phyloP scores from a whole-genome alignment of 306 rosid genomes.

The Cercis canadensis region DNA sequence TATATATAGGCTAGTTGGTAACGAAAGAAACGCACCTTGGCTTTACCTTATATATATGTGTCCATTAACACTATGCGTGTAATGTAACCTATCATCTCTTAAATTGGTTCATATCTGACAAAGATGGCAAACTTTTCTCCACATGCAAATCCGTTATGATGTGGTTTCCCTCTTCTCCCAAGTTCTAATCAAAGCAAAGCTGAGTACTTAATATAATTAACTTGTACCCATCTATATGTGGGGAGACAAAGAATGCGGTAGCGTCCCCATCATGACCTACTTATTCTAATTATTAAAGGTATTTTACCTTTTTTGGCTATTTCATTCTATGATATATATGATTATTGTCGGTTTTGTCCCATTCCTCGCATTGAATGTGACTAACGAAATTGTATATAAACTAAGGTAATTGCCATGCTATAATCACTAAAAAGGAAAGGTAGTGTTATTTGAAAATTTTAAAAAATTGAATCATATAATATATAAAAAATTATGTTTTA shows the following conservation, averaged over 20 bases:
- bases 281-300: conserved; percentile 45
- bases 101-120: conserved; percentile 16
- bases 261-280: conserved; percentile 45
- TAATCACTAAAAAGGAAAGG: no score
- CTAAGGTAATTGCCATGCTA: no score
- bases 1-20: background rate
- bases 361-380: conserved; percentile 11
- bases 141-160: conserved; percentile 25
- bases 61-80: no score
- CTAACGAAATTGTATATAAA: no score
- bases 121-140: conserved; percentile 26
- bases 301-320: conserved; percentile 22
- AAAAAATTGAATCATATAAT: no score
- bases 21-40: conserved; percentile 1
- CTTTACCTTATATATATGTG: no score
- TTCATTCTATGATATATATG: conserved; percentile 33
- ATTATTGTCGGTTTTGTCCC: conserved; percentile 35
- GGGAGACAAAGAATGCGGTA: conserved; percentile 31
- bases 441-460: no score
- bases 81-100: background rate
- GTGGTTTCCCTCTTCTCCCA: no score
- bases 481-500: no score
- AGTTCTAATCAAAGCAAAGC: no score
- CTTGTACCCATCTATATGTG: no score
- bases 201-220: no score